Conservation (phyloP, 306 rosid genomes). For the Rosa multiflora region DNA sequence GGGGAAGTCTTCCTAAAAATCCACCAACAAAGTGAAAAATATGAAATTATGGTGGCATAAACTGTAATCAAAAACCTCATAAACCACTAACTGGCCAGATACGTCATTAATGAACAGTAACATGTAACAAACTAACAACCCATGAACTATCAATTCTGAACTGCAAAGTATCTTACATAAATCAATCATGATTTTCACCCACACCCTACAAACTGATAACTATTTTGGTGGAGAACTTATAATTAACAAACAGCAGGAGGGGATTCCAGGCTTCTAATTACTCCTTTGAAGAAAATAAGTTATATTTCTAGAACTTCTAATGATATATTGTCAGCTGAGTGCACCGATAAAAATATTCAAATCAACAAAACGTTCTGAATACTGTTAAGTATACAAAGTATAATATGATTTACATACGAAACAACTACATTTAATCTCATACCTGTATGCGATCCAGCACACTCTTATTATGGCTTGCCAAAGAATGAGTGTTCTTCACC, state of each 20-base stretch:
- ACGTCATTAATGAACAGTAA: slow-evolving; percentile 5
- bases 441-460: slow-evolving; percentile 68
- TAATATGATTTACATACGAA: neutral
- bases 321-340: neutral
- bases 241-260: neutral
- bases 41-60: slow-evolving; percentile 5
- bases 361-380: slow-evolving; percentile 6
- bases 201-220: slow-evolving; percentile 4
- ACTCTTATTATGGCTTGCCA: slow-evolving; percentile 47
- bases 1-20: slow-evolving; percentile 60
- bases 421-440: slow-evolving; percentile 16
- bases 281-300: neutral
- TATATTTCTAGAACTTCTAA: neutral
- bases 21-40: slow-evolving; percentile 18
- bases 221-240: neutral
- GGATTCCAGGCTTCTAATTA: neutral
- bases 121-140: neutral
- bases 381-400: neutral
- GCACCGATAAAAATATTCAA: neutral
- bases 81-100: neutral
- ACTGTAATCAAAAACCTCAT: neutral
- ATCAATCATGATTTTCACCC: neutral
- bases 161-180: neutral
- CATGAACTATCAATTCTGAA: neutral
- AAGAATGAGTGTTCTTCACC: slow-evolving; percentile 29